phyloP scores from a whole-genome alignment of 192 early-diverging fungal genomes.

The Gryganskiella cystojenkinii region DNA sequence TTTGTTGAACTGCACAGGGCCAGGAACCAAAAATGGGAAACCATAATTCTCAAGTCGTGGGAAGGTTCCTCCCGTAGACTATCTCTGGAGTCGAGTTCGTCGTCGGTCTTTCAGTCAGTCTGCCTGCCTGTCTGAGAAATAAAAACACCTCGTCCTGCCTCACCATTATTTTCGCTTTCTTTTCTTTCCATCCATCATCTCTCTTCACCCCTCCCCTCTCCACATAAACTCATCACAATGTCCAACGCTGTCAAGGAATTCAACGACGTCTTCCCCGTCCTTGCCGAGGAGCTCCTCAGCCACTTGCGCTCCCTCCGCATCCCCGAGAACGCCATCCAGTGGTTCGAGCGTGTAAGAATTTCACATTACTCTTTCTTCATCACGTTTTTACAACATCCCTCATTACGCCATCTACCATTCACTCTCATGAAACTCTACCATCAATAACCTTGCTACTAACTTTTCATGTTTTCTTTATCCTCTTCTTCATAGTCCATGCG shows the following conservation, averaged over 20 bases:
- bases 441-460: constrained; percentile 18
- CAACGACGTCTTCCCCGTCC: constrained; percentile 76
- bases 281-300: constrained; percentile 78
- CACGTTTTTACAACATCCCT: background rate
- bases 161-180: too few relatives aligned
- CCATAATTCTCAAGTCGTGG: too few relatives aligned
- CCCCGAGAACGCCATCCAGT: constrained; percentile 72
- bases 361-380: background rate
- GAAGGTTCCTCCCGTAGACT: too few relatives aligned
- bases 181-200: background rate
- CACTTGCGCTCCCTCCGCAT: constrained; percentile 78
- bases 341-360: constrained; percentile 67
- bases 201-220: too few relatives aligned
- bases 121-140: too few relatives aligned
- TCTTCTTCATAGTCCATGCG: constrained; percentile 52
- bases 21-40: too few relatives aligned
- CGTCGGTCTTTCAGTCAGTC: too few relatives aligned
- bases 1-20: too few relatives aligned
- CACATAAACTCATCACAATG: constrained; percentile 3
- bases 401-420: background rate
- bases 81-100: too few relatives aligned
- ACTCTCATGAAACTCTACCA: background rate
- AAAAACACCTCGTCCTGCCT: too few relatives aligned
- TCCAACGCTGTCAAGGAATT: constrained; percentile 65
- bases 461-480: constrained; percentile 6